Percentiles rank a stretch among this genome's conserved stretches.
Evolutionary conservation across 2,329 filamentous ascomycete genomes (phyloP).

Genomic region (Chaetoscypha palmicola): DNA sequence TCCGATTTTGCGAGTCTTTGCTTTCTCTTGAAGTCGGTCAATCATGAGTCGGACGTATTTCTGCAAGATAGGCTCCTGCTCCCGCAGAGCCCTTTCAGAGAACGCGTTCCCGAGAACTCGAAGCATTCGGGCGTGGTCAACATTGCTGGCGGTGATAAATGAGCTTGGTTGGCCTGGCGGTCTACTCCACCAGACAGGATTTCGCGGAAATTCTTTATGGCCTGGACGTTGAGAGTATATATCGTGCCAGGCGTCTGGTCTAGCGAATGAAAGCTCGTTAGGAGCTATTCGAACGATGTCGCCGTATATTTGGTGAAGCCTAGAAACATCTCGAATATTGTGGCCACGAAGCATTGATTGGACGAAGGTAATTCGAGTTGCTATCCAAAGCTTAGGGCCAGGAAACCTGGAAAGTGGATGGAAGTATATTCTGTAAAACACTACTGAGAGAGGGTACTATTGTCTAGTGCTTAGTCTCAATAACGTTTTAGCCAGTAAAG

Average conservation of each 20-base stretch:
- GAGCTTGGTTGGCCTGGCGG: background rate
- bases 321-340: background rate
- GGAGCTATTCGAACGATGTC: slow-evolving; percentile 26
- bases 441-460: background rate
- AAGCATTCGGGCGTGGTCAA: slow-evolving; percentile 24
- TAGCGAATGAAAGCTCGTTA: slow-evolving; percentile 26
- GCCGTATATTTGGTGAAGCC: slow-evolving; percentile 24
- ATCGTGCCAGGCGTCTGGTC: slow-evolving; percentile 4
- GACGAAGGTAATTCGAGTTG: slow-evolving; percentile 4
- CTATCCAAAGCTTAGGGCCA: background rate
- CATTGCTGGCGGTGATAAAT: background rate
- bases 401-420: background rate
- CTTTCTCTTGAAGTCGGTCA: slow-evolving; percentile 1
- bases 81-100: slow-evolving; percentile 25
- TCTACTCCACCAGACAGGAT: slow-evolving; percentile 1
- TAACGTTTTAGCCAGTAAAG: no score
- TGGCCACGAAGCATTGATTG: slow-evolving; percentile 3
- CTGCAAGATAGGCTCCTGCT: slow-evolving; percentile 26
- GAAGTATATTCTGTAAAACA: background rate
- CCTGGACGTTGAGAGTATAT: slow-evolving; percentile 1
- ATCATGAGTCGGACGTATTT: slow-evolving; percentile 8
- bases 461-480: no score
- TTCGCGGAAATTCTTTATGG: background rate
- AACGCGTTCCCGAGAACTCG: slow-evolving; percentile 26
- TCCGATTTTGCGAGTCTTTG: background rate